phyloP scores from a whole-genome alignment of 164 flowering plant species.

The Taxillus chinensis region DNA sequence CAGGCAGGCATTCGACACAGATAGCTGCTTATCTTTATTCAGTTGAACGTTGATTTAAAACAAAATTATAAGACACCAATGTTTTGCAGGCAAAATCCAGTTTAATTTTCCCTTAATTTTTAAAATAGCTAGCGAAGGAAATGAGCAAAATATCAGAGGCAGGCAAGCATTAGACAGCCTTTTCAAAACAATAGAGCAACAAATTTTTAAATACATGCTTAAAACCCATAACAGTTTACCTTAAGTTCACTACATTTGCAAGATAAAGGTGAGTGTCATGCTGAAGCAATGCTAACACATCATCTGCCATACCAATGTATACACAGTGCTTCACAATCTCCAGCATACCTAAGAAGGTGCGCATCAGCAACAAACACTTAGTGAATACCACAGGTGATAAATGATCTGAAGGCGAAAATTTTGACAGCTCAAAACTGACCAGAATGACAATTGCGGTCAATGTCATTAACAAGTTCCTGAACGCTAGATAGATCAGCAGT shows the following conservation, averaged over 20 bases:
- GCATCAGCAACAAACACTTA: not conserved
- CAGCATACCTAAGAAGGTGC: constrained; percentile 48
- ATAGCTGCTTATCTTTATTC: no score
- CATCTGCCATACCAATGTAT: constrained; percentile 95
- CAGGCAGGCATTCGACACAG: no score
- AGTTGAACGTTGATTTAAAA: no score
- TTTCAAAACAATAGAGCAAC: not conserved
- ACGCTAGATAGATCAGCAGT: constrained; percentile 83
- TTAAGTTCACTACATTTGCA: constrained; percentile 78
- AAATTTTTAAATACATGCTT: not conserved
- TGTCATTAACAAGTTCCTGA: constrained; percentile 67
- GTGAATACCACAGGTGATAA: not conserved
- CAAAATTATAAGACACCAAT: no score
- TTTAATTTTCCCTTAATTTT: no score
- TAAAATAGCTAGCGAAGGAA: no score
- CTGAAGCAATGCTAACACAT: constrained; percentile 82
- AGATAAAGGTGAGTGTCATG: constrained; percentile 78
- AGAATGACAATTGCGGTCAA: constrained; percentile 60
- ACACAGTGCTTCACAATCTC: constrained; percentile 70
- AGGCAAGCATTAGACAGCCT: no score
- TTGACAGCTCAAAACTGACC: constrained; percentile 28
- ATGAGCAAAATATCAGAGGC: no score
- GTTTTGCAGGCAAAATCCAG: no score
- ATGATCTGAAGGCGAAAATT: not conserved
- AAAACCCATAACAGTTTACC: constrained; percentile 25